Evolutionary conservation across 1,284 basidiomycete genomes (phyloP).

Genomic region (Microbotryum lychnidis-dioicae): DNA sequence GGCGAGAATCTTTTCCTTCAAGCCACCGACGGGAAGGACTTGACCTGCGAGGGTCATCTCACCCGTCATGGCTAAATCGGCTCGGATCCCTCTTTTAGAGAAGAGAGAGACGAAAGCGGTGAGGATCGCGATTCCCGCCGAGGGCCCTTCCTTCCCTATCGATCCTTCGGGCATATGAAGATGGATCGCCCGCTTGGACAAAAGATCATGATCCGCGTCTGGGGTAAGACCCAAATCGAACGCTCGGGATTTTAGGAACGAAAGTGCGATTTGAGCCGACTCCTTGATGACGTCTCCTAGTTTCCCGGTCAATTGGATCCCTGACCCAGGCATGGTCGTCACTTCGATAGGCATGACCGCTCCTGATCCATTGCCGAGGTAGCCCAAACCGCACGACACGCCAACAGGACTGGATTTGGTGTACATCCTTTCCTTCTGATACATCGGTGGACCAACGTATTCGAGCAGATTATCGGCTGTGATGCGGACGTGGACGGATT

Average conservation of each 20-base stretch:
- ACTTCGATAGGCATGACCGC: slow-evolving; percentile 97
- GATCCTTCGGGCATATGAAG: slow-evolving; percentile 95
- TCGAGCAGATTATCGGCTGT: slow-evolving; percentile 83
- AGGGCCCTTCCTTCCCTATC: slow-evolving; percentile 95
- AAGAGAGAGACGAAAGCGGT: slow-evolving; percentile 86
- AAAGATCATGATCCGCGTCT: slow-evolving; percentile 57
- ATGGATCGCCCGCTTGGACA: slow-evolving; percentile 73
- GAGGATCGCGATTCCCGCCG: slow-evolving; percentile 86
- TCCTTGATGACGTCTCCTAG: slow-evolving; percentile 96
- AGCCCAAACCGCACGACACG: slow-evolving; percentile 88
- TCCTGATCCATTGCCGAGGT: slow-evolving; percentile 90
- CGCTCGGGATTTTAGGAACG: slow-evolving; percentile 87
- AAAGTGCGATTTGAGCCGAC: slow-evolving; percentile 85
- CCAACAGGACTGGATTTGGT: slow-evolving; percentile 72
- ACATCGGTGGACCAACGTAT: slow-evolving; percentile 91
- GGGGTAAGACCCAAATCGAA: slow-evolving; percentile 75
- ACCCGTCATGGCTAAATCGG: slow-evolving; percentile 91
- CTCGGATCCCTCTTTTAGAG: slow-evolving; percentile 68
- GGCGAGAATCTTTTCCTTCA: slow-evolving; percentile 92
- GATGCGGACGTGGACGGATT: slow-evolving; percentile 69
- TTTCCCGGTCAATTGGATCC: slow-evolving; percentile 89
- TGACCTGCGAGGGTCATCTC: slow-evolving; percentile 88
- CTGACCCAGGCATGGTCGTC: slow-evolving; percentile 85
- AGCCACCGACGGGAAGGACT: slow-evolving; percentile 82
- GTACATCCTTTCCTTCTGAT: slow-evolving; percentile 93